phyloP scores from a whole-genome alignment of 2,329 filamentous ascomycete species.

The Beauveria pseudobassiana region DNA sequence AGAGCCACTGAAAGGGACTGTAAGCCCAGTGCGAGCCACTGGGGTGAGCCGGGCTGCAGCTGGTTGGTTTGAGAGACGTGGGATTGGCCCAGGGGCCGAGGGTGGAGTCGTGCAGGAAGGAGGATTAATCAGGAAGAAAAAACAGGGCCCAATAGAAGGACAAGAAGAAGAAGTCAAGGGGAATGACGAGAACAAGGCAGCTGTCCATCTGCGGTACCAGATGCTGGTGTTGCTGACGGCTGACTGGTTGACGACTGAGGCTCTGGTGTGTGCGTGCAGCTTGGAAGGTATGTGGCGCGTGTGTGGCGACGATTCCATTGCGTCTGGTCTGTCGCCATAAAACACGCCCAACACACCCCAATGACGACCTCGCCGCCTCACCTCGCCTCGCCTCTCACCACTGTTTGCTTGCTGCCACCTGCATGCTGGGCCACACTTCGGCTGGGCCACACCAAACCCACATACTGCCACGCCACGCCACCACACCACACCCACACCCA shows the following conservation, averaged over 20 bases:
- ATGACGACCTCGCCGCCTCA: conserved; percentile 6
- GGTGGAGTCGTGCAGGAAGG: conserved; percentile 4
- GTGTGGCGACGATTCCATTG: not conserved
- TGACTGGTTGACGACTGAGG: not conserved
- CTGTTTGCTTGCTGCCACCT: not conserved
- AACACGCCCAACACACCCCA: not conserved
- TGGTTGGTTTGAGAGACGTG: conserved; percentile 8
- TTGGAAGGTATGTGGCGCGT: not conserved
- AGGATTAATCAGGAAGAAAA: not conserved
- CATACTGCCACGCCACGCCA: conserved; percentile 1
- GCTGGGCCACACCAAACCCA: not conserved
- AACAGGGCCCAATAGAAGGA: not conserved
- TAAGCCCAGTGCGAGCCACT: not conserved
- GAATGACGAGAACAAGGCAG: not conserved
- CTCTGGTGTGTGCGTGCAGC: not conserved
- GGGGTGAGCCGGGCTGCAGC: not conserved
- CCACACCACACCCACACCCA: not conserved
- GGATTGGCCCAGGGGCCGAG: conserved; percentile 5
- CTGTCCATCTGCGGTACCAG: not conserved
- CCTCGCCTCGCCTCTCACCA: not conserved
- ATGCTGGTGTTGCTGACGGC: not conserved
- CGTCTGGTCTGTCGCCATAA: not conserved
- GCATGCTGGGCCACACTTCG: not conserved
- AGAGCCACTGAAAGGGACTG: not conserved
- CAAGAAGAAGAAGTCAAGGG: not conserved